These are phyloP conservation scores for Meyerozyma guilliermondii DNA, from an alignment of 1,139 yeast species.

Conservation along the genomic window DNA sequence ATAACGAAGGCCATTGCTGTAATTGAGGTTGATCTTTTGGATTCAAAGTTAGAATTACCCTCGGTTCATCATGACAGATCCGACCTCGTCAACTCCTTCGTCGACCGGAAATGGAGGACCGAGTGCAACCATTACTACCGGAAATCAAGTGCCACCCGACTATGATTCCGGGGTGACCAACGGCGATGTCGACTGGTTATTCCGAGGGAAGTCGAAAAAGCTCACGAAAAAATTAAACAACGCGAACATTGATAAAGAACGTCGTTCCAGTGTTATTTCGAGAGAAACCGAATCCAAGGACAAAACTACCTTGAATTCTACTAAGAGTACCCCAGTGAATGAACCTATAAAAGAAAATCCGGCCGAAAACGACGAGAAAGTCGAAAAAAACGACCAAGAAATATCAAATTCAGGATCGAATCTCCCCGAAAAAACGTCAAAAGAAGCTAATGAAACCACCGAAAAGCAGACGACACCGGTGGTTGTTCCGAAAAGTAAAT, in stretches of 20 bases:
- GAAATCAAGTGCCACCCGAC: constrained; percentile 5
- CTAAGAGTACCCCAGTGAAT: neutral
- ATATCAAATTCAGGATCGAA: constrained; percentile 7
- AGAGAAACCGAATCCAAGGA: no score
- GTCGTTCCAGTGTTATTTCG: neutral
- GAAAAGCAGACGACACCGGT: constrained; percentile 18
- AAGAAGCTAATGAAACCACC: constrained; percentile 3
- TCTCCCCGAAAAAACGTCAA: constrained; percentile 7
- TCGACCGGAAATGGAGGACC: neutral
- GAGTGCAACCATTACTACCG: neutral
- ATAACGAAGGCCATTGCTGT: no score
- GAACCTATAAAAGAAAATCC: neutral
- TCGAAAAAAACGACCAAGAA: constrained; percentile 2
- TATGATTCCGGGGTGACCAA: constrained; percentile 54
- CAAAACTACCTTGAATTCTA: no score
- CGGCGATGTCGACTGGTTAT: constrained; percentile 75
- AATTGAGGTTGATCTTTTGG: no score
- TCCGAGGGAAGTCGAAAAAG: constrained; percentile 60
- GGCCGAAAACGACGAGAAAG: neutral
- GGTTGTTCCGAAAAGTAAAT: constrained; percentile 13
- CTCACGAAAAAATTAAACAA: constrained; percentile 38
- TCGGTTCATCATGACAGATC: neutral
- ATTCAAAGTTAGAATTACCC: neutral
- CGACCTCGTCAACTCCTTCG: neutral
- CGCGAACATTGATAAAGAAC: constrained; percentile 1